Evolutionary conservation across 129 eudicot species (phyloP).

Genomic region (Heracleum sosnowskyi): DNA sequence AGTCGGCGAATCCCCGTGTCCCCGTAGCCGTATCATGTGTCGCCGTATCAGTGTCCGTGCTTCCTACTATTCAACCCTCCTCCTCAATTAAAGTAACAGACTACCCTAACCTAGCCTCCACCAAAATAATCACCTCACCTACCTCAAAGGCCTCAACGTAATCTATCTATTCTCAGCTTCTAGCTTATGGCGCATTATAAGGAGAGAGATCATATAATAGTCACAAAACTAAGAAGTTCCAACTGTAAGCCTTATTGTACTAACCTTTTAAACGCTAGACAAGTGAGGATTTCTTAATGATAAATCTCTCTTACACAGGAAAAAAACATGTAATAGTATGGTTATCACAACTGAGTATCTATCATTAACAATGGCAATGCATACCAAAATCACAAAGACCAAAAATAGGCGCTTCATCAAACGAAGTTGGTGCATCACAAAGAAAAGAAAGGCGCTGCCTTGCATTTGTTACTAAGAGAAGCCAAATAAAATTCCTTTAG

Average conservation of each 20-base stretch:
- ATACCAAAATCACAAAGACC: neutral
- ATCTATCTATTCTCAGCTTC: neutral
- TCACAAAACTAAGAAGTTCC: neutral
- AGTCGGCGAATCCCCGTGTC: too few species aligned
- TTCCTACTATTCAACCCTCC: too few species aligned
- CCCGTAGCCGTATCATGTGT: too few species aligned
- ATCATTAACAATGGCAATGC: neutral
- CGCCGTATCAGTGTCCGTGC: too few species aligned
- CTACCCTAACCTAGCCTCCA: neutral
- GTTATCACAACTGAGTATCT: neutral
- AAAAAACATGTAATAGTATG: neutral
- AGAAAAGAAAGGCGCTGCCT: neutral
- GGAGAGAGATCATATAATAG: neutral
- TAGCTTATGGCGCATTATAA: too few species aligned
- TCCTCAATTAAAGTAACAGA: too few species aligned
- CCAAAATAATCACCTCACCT: neutral
- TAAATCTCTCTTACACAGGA: neutral
- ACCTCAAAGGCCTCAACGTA: neutral
- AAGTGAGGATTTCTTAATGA: neutral
- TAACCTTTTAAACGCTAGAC: neutral
- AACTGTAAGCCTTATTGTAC: neutral
- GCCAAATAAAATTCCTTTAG: neutral
- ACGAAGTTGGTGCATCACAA: neutral
- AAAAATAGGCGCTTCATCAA: neutral
- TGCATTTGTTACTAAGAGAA: neutral